Evolutionary conservation across 345 rosid genomes (phyloP), one percentile per base, ranked within the genome.

Genomic region (Linum usitatissimum): DNA sequence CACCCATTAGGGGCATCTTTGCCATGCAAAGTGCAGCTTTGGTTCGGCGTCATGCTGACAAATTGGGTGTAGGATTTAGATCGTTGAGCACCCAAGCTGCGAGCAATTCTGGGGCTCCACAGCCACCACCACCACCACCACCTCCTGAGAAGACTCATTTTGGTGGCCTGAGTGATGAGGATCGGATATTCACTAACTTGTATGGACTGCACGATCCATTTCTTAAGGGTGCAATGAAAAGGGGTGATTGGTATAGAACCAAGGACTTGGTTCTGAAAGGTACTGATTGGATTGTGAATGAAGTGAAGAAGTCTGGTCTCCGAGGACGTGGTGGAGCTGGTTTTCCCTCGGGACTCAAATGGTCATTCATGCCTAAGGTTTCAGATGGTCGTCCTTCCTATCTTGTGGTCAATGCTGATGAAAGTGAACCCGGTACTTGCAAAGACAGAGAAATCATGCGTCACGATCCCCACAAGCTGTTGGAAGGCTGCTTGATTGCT

Each of bases 351-450:
- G 99, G 96, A 28, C 97, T 94, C 13, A 94, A 94, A 71, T 88
- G 97, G 99, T 90, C 99, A 9, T 94, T 94, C 73, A 90, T 94
- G 97, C 96, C 97, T n/a, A 88, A 88, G 74, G 86, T 80, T 36
- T 90, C 97, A 57, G 99, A 90, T 73, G 95, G 97, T 0, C 99
- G 96, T 48, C 99, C 99, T 0, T 89, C 97, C 19, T 94, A 90
- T 79, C 90, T 94, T 68, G 99, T 90, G 65, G 97, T 94, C 39
- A 90, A 90, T 60, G 99, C 95, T 34, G 97, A 94, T 85, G 99
- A 94, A 81, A 94, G 99, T 86, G 99, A 94, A 77, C 99, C 99
- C n/a, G 97, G 96, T 66, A 94, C 99, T 63, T 90, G 99, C 69
- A 94, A 90, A 73, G 99, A 94, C 68, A 84, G 97, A 80, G 99